Conservation (phyloP, 306 rosid genomes). For the Echinosophora koreensis region DNA sequence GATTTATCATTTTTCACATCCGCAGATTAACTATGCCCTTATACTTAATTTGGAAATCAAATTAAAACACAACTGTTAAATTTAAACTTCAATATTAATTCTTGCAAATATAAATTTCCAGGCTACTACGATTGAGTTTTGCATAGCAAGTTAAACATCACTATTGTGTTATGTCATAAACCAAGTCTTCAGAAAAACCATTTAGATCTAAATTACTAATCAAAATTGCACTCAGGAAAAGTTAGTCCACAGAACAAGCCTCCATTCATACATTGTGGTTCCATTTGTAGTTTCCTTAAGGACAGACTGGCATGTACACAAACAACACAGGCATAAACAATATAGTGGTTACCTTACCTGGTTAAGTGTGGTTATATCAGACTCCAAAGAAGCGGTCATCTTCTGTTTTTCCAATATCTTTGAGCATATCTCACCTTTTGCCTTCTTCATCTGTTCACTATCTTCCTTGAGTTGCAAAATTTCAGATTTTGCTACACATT, state of each 20-base stretch:
- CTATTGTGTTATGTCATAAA: no score
- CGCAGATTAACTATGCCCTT: neutral
- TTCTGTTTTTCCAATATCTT: conserved; percentile 74
- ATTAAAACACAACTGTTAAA: neutral
- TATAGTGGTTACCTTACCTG: conserved; percentile 59
- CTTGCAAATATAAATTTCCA: neutral
- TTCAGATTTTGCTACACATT: conserved; percentile 67
- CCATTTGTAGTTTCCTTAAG: neutral
- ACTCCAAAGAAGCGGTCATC: conserved; percentile 63
- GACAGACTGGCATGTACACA: neutral
- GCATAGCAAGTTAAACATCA: neutral
- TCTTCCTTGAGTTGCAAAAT: conserved; percentile 58
- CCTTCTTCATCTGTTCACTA: conserved; percentile 58
- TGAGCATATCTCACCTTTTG: conserved; percentile 77
- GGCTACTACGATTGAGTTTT: conserved; percentile 4
- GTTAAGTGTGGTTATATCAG: conserved; percentile 66
- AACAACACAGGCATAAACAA: neutral
- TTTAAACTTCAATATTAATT: neutral
- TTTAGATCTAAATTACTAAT: neutral
- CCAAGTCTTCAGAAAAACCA: neutral
- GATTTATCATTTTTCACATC: conserved; percentile 35
- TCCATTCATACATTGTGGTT: neutral
- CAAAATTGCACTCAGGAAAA: no score
- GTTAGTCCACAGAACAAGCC: neutral
- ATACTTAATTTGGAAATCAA: neutral